phyloP scores from a whole-genome alignment of 1,284 basidiomycete genomes.

The Leccinum griseonigrum region DNA sequence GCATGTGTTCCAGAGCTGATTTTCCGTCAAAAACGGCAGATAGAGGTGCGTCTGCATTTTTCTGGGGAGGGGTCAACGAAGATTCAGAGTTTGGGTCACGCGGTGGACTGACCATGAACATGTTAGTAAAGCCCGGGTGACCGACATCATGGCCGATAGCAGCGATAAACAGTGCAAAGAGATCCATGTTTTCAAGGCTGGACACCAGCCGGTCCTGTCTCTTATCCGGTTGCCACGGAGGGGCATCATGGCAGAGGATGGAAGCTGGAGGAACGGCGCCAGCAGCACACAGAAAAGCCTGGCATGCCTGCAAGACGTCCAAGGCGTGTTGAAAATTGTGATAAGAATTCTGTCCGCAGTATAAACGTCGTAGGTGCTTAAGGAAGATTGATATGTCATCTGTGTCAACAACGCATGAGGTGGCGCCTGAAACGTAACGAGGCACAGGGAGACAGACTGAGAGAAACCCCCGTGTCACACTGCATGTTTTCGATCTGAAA shows the following conservation, averaged over 20 bases:
- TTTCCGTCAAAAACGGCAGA: conserved; percentile 86
- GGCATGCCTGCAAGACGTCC: conserved; percentile 91
- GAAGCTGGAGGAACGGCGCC: conserved; percentile 77
- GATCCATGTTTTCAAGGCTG: conserved; percentile 61
- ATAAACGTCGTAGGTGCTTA: conserved; percentile 80
- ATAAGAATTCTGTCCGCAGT: conserved; percentile 87
- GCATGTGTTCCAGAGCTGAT: conserved; percentile 91
- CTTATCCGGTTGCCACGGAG: conserved; percentile 50
- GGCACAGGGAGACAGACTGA: conserved; percentile 50
- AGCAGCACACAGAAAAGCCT: conserved; percentile 76
- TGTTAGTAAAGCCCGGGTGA: conserved; percentile 89
- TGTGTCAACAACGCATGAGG: conserved; percentile 32
- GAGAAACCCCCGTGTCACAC: conserved; percentile 59
- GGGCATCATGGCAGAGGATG: conserved; percentile 40
- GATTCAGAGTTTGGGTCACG: neutral
- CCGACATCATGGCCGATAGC: conserved; percentile 96
- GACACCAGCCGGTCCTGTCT: conserved; percentile 46
- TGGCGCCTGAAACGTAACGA: conserved; percentile 20
- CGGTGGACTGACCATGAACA: conserved; percentile 75
- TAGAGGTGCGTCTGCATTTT: conserved; percentile 88
- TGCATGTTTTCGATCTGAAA: conserved; percentile 75
- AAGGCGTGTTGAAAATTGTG: conserved; percentile 96
- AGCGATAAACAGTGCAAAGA: conserved; percentile 83
- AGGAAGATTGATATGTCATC: conserved; percentile 75
- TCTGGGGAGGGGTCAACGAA: conserved; percentile 46